These are phyloP conservation scores for Noccaea caerulescens DNA, from an alignment of 345 rosid genomes.

Conservation along the genomic window DNA sequence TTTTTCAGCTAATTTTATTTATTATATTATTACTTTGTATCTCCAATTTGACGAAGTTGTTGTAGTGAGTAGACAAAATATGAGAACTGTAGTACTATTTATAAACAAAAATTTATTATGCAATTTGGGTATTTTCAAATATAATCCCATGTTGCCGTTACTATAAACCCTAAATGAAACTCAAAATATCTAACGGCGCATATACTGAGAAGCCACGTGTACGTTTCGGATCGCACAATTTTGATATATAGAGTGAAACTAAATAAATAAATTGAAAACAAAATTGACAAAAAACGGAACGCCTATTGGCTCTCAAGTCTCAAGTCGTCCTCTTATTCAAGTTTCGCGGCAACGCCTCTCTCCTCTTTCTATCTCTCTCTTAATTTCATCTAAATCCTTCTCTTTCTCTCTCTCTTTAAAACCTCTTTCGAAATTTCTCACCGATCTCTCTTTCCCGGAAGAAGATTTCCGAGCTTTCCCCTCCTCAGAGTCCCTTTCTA, in stretches of 20 bases:
- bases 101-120: neutral
- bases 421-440: conserved; percentile 38
- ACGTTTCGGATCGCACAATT: neutral
- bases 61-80: no score
- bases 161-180: conserved; percentile 37
- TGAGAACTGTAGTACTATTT: no score
- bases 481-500: neutral
- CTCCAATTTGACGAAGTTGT: no score
- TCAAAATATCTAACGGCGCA: conserved; percentile 19
- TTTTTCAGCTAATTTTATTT: no score
- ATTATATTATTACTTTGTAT: no score
- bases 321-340: conserved; percentile 62
- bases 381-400: conserved; percentile 20
- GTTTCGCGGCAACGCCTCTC: conserved; percentile 87
- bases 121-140: conserved; percentile 27
- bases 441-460: conserved; percentile 11
- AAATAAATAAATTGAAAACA: neutral
- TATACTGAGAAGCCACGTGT: conserved; percentile 18
- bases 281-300: neutral
- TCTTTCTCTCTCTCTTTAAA: neutral
- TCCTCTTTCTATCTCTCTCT: conserved; percentile 35
- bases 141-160: conserved; percentile 43
- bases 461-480: conserved; percentile 27
- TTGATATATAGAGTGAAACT: neutral
- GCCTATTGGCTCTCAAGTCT: conserved; percentile 47